Evolutionary conservation across 192 early-diverging fungal species (phyloP).

Genomic region (Spizellomyces sp.): DNA sequence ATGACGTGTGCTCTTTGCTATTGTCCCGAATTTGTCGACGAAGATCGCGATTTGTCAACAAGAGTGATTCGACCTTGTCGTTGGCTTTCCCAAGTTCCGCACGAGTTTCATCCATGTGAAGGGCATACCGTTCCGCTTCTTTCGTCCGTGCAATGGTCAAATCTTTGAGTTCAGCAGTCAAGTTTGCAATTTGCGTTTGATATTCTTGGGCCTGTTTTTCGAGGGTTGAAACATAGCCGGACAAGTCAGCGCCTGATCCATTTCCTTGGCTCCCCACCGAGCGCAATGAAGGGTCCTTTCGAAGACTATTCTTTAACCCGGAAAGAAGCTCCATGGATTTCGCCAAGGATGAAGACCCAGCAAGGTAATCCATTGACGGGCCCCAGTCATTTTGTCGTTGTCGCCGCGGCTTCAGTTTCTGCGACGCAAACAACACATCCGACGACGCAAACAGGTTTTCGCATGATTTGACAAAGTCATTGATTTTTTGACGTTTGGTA

Average conservation of each 20-base stretch:
- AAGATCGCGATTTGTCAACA: constrained; percentile 3
- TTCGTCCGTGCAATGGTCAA: not conserved
- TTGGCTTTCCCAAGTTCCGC: constrained; percentile 10
- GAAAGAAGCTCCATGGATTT: constrained; percentile 23
- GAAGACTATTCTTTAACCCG: not conserved
- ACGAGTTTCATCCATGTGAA: constrained; percentile 20
- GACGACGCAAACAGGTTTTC: constrained; percentile 2
- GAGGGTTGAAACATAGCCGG: constrained; percentile 9
- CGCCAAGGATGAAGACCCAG: not conserved
- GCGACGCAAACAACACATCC: not conserved
- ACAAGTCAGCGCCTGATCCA: not conserved
- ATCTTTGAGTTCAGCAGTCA: constrained; percentile 6
- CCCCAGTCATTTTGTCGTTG: not conserved
- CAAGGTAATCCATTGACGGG: constrained; percentile 22
- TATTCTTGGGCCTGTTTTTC: constrained; percentile 14
- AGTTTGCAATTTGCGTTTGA: constrained; percentile 2
- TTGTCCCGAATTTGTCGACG: constrained; percentile 9
- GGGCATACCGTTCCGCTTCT: constrained; percentile 18
- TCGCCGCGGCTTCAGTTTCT: not conserved
- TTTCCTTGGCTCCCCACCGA: not conserved
- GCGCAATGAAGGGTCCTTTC: not conserved
- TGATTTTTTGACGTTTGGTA: not conserved
- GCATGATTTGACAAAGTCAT: constrained; percentile 6
- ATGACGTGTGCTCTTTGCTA: not conserved
- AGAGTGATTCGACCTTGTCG: constrained; percentile 12